Evolutionary conservation across 2,329 filamentous ascomycete species (phyloP).

Genomic region (Bimuria novae-zelandiae): DNA sequence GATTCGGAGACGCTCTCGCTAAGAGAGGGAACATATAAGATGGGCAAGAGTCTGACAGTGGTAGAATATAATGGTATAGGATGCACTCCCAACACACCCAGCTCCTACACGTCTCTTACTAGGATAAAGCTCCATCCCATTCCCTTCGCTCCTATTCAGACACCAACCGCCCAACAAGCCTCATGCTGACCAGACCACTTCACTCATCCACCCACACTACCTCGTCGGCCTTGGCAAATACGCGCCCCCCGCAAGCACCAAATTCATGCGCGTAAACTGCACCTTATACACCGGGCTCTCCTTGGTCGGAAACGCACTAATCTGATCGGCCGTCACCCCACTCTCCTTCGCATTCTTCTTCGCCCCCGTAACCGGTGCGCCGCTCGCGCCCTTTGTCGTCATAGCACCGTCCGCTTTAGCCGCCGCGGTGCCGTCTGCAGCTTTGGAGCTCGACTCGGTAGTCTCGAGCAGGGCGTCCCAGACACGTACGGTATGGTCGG

Average conservation of each 20-base stretch:
- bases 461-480: conserved; percentile 84
- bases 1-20: too few relatives aligned
- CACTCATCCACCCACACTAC: too few relatives aligned
- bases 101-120: too few relatives aligned
- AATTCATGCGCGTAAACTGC: conserved; percentile 91
- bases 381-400: conserved; percentile 55
- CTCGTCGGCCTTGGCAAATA: conserved; percentile 60
- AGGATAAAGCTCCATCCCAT: too few relatives aligned
- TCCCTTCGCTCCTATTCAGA: too few relatives aligned
- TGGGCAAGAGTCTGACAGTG: too few relatives aligned
- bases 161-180: too few relatives aligned
- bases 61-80: too few relatives aligned
- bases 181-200: too few relatives aligned
- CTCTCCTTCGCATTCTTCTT: conserved; percentile 87
- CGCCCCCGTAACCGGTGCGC: conserved; percentile 45
- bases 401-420: conserved; percentile 57
- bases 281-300: conserved; percentile 94
- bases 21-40: too few relatives aligned
- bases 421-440: conserved; percentile 53
- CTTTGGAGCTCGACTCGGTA: conserved; percentile 55
- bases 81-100: too few relatives aligned
- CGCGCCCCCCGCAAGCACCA: conserved; percentile 82
- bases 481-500: conserved; percentile 88
- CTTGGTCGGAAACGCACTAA: conserved; percentile 93
- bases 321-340: conserved; percentile 88